Conservation (phyloP, 192 early-diverging fungal species). For the Rhizophagus prolifer region DNA sequence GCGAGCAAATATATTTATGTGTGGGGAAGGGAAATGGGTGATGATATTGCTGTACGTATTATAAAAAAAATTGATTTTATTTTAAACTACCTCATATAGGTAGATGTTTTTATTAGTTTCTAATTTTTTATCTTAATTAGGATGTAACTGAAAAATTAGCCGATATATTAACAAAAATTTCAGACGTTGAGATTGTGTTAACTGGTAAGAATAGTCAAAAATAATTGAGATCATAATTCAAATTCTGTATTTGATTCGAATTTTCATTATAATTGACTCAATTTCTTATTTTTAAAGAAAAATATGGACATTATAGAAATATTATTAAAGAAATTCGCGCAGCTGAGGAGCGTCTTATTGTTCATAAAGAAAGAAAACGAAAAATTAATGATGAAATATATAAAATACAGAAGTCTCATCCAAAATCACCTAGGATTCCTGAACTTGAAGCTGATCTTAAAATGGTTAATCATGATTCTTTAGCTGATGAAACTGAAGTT, state of each 20-base stretch:
- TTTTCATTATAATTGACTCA: background rate
- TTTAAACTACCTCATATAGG: background rate
- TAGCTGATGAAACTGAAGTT: slow-evolving; percentile 36
- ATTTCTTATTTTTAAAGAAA: slow-evolving; percentile 4
- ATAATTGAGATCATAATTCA: background rate
- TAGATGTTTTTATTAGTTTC: background rate
- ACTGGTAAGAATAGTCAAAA: slow-evolving; percentile 5
- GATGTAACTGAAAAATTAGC: slow-evolving; percentile 28
- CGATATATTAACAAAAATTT: slow-evolving; percentile 14
- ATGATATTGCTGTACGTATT: slow-evolving; percentile 23
- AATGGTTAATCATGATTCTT: slow-evolving; percentile 33
- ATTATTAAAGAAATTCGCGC: slow-evolving; percentile 29
- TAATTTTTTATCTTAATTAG: background rate
- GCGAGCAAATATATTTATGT: slow-evolving; percentile 20
- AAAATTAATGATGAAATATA: slow-evolving; percentile 28
- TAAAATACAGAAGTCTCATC: slow-evolving; percentile 25
- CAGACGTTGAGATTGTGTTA: slow-evolving; percentile 21
- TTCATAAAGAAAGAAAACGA: slow-evolving; percentile 11
- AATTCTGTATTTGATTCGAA: background rate
- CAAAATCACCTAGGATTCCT: slow-evolving; percentile 25
- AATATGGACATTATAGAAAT: slow-evolving; percentile 27
- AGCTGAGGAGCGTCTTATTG: slow-evolving; percentile 16
- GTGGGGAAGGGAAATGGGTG: slow-evolving; percentile 19
- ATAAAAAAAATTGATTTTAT: background rate
- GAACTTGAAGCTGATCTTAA: slow-evolving; percentile 38